Base-by-base conservation (phyloP, 1,284 basidiomycete species). In the Boletus semigastroideus region DNA sequence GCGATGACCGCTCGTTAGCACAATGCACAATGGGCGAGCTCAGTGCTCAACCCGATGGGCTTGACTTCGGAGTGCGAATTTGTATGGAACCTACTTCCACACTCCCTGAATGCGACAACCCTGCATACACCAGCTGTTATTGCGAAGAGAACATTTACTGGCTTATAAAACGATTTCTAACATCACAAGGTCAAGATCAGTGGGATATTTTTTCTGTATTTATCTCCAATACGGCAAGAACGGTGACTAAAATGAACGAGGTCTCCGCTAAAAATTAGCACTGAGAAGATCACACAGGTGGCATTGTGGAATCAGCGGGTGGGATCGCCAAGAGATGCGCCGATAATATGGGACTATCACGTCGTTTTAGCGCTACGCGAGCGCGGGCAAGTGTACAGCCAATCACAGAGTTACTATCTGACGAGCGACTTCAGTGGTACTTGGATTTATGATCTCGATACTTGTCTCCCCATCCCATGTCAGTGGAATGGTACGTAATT, bases 131-230 rank as follows among this genome's bases (percentile, higher is more conserved):
- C 46, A 33, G 69, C 7, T 69, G 68, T 42, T 79, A 75, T 55
- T 89, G 86, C 68, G 87, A 90, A 72, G 88, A 90, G 66, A 90
- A 90, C 64, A 70, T 87, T 28, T 88, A 86, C 57, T 67, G 82
- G 34, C 74, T 90, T 2, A 75, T 75, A 10, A 65, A 77, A 42
- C 61, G 60, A 2, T 80, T 87, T 56, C 53, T 69, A 10, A 55
- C 60, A 25, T 58, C 68, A 48, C 51, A 63, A 22, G 56, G 58
- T 31, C 58, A 54, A 12, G 55, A 58, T 12, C 53, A 51, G 28
- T 85, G 83, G 81, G 73, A 81, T 39, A 63, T 76, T 43, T 82
- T 72, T 63, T 78, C 74, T 46, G 72, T 87, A 27, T 84, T 90
- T 72, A 78, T 90, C 55, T 87, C 85, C 4, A 90, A 90, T 64